Base-by-base conservation (phyloP, 179 eudicot genomes). In the Nepenthes alata region DNA sequence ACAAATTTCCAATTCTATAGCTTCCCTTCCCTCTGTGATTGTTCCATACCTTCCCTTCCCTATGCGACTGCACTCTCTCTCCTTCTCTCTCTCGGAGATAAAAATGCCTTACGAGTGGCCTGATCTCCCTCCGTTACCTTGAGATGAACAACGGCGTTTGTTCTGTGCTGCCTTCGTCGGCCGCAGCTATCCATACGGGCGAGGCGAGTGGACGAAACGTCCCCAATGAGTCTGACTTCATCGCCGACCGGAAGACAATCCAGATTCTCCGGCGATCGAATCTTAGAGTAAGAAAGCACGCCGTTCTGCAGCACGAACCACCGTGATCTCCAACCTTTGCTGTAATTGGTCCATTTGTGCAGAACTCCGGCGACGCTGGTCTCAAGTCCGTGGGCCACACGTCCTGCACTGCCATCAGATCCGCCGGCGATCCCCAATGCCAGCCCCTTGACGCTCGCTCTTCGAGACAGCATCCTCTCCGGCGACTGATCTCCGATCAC, bases 291-390 rank as follows among this genome's bases (percentile, higher is more conserved):
- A 0, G 89, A 84, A 6, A 85, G 50, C 1, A 86, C 80, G 9
- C 93, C 95, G 39, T 86, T 80, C 0, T 84, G 79, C 13, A 89
- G 64, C 13, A 81, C 61, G 49, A 89, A 89, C 97, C 91, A 89
- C 59, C 97, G 67, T 11, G 95, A 87, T 81, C 95, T 82, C 97
- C 97, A 89, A 1, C 97, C 97, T 55, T 87, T 89, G 6, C 88
- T 79, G 74, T 84, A 89, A 68, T 84, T 89, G 2, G 97, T 89
- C 97, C 97, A 89, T 73, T 84, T 89, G 64, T 73, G 80, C 2
- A 89, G 73, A 6, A 83, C 76, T 11, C 95, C 97, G 14, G 89
- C 89, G 45, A 82, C 88, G 50, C 82, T 66, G n/a, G 70, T 63
- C n/a, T 72, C 80, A 66, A 74, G 61, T 75, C 79, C 72, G 66